Percentiles rank a stretch among this genome's conserved stretches.
Evolutionary conservation across 345 rosid genomes (phyloP).

Genomic region (rapeseed (Brassica napus)): DNA sequence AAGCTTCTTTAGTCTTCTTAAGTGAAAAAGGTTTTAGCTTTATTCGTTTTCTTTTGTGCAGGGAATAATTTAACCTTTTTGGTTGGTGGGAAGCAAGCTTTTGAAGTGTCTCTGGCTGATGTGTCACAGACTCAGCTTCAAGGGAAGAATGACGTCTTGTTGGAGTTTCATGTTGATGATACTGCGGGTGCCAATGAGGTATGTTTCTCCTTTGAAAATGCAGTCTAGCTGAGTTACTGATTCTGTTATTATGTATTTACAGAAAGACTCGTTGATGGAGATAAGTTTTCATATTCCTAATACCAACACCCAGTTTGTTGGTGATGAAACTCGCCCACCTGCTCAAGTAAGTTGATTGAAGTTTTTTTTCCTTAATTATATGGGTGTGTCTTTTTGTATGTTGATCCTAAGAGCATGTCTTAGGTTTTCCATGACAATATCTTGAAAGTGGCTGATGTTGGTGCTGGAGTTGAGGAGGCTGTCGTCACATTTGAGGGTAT

Average conservation of each 20-base stretch:
- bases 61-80: constrained; percentile 81
- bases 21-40: background rate
- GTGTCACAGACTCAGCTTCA: constrained; percentile 89
- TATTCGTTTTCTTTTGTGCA: constrained; percentile 29
- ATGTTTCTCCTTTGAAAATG: background rate
- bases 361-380: background rate
- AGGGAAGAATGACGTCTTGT: constrained; percentile 87
- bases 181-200: constrained; percentile 99
- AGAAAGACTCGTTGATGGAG: constrained; percentile 98
- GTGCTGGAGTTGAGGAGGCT: constrained; percentile 87
- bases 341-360: constrained; percentile 59
- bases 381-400: background rate
- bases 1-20: background rate
- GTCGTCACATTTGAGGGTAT: constrained; percentile 90
- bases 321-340: constrained; percentile 85
- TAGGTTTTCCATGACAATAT: constrained; percentile 84
- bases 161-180: constrained; percentile 98
- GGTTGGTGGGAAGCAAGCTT: constrained; percentile 88
- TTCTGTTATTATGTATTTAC: constrained; percentile 21
- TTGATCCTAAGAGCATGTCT: constrained; percentile 9
- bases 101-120: constrained; percentile 90
- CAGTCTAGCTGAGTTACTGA: background rate
- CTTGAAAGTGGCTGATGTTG: constrained; percentile 79
- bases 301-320: constrained; percentile 85
- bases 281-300: constrained; percentile 90